A percentile compares a stretch with the other conserved stretches of the same genome.
Evolutionary conservation across 768 basidiomycete genomes (phyloP).

Genomic region (Boletus insuetus): DNA sequence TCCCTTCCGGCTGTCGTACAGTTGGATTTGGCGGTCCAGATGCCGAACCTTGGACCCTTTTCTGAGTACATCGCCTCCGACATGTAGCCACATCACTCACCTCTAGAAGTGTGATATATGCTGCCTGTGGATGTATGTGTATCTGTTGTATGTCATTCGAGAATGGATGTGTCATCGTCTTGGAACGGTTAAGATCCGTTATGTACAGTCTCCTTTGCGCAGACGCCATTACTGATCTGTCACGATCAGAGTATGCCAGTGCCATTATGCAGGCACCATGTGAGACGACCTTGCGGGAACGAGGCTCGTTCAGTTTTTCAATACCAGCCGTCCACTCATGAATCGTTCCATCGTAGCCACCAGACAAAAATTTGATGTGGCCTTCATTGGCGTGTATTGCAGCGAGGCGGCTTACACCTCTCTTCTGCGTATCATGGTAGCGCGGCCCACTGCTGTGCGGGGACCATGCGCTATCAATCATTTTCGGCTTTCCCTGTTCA

Average conservation of each 20-base stretch:
- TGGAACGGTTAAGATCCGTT: constrained; percentile 38
- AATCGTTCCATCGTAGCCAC: constrained; percentile 45
- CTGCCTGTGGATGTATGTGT: constrained; percentile 43
- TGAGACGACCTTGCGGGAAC: constrained; percentile 29
- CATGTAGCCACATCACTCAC: constrained; percentile 32
- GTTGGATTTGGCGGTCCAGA: constrained; percentile 46
- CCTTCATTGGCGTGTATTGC: constrained; percentile 31
- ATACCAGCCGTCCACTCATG: constrained; percentile 37
- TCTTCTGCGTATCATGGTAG: constrained; percentile 22
- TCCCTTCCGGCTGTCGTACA: constrained; percentile 45
- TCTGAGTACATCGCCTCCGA: constrained; percentile 10
- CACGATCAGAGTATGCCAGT: constrained; percentile 37
- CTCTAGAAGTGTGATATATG: constrained; percentile 46
- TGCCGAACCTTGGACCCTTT: constrained; percentile 40
- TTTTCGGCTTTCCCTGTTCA: constrained; percentile 30
- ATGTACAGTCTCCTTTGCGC: constrained; percentile 34
- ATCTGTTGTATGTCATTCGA: constrained; percentile 44
- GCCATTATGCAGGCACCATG: constrained; percentile 34
- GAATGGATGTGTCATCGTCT: constrained; percentile 29
- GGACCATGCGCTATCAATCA: constrained; percentile 30
- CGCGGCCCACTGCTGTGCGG: constrained; percentile 32
- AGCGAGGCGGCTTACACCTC: constrained; percentile 44
- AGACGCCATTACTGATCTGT: constrained; percentile 36
- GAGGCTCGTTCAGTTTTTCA: constrained; percentile 20
- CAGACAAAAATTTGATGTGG: constrained; percentile 44